Evolutionary conservation across 768 basidiomycete genomes (phyloP), one percentile per base, ranked within the genome.

Genomic region (Clavulina sp.): DNA sequence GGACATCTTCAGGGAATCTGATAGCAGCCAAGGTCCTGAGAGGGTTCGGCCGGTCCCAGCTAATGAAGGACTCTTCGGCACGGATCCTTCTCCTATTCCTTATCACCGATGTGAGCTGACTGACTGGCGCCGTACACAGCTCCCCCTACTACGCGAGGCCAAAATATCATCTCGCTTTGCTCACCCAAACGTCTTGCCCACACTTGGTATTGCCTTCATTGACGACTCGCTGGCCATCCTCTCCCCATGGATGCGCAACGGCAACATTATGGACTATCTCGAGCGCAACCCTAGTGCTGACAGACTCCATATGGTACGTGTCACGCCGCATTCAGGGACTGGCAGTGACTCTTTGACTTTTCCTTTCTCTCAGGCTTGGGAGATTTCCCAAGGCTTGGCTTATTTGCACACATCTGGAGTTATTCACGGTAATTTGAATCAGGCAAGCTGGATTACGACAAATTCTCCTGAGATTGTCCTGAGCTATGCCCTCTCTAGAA

Each of bases 391-490:
- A 18, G 51, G 40, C 6, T 41, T 52, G 46, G 7, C n/a, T 18
- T 48, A 52, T 30, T 23, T 52, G 5, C 51, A 52, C 43, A n/a
- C 51, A 5, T 44, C 18, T 5, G 16, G 18, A 4, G 32, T 50
- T 40, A 40, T 50, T 41, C 49, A 50, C 2, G 49, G 49, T 5
- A 38, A 50, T 23, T 5, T 50, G 30, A 34, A 50, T 29, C 43
- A 9, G 13, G 43, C 26, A 46, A 16, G 13, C 43, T 13, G n/a
- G n/a, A n/a, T n/a, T 13, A 13, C 43, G 13, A 46, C 26, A 13
- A 46, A 9, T 24, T 46, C 16, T 46, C 43, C 43, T 13, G 16
- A 16, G 43, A 9, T 13, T 26, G 26, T 9, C 9, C 13, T n/a
- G 13, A 13, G 13, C 13, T 9, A 13, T 43, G 36, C 40, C 52